Percentiles rank a stretch among this genome's conserved stretches.
Conservation (phyloP, 2,329 filamentous ascomycete genomes). For the Alternaria sp. region DNA sequence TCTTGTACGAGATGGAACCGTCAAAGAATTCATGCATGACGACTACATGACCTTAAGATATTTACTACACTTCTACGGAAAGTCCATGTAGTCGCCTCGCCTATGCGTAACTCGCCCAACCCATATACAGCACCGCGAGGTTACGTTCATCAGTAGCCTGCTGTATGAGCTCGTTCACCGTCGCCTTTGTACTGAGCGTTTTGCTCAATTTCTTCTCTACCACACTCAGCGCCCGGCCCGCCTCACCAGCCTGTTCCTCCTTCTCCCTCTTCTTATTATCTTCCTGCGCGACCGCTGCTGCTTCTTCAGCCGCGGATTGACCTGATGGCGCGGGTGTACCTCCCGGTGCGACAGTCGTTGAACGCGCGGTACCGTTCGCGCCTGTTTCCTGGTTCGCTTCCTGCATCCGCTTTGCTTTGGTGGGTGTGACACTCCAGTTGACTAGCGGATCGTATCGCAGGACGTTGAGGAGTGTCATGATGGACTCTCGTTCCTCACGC, state of each 20-base stretch:
- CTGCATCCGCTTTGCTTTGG: constrained; percentile 71
- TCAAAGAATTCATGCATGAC: background rate
- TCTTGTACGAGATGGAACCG: background rate
- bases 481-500: constrained; percentile 92
- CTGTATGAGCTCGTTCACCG: constrained; percentile 96
- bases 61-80: background rate
- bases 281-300: constrained; percentile 29
- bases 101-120: constrained; percentile 46
- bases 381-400: constrained; percentile 63
- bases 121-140: constrained; percentile 76
- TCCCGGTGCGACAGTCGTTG: constrained; percentile 37
- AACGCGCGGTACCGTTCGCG: constrained; percentile 39
- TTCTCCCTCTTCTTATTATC: constrained; percentile 52
- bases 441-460: constrained; percentile 97
- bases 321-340: constrained; percentile 40
- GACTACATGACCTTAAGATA: background rate
- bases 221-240: constrained; percentile 87
- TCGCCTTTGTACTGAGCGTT: constrained; percentile 90
- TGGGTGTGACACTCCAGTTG: constrained; percentile 85
- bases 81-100: background rate
- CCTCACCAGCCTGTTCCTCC: constrained; percentile 73
- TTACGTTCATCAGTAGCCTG: constrained; percentile 93
- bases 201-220: constrained; percentile 96
- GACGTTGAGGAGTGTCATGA: constrained; percentile 98
- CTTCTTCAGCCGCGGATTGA: constrained; percentile 27